A percentile compares a stretch with the other conserved stretches of the same genome.
These are phyloP conservation scores for Dissophora ornata DNA, from an alignment of 192 early-diverging fungal genomes.

Conservation along the genomic window DNA sequence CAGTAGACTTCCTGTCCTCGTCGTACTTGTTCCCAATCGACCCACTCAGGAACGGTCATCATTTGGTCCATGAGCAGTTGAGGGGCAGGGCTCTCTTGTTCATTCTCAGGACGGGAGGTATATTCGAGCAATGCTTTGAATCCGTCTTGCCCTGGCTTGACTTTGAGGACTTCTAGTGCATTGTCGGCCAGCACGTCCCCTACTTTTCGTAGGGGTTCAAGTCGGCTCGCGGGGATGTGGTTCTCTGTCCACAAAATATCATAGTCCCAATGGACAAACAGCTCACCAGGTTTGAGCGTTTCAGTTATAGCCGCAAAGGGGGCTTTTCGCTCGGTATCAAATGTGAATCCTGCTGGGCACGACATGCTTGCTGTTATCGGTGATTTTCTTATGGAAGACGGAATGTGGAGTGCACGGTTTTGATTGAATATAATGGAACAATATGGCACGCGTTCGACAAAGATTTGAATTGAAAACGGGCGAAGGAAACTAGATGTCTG, in stretches of 20 bases:
- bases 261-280: slow-evolving; percentile 12
- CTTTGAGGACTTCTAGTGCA: slow-evolving; percentile 10
- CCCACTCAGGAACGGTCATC: slow-evolving; percentile 47
- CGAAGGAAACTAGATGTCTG: too few relatives aligned
- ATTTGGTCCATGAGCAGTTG: slow-evolving; percentile 28
- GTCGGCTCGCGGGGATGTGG: slow-evolving; percentile 21
- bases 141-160: slow-evolving; percentile 23
- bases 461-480: too few relatives aligned
- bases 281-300: slow-evolving; percentile 17
- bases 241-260: slow-evolving; percentile 37
- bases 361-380: slow-evolving; percentile 3
- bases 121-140: slow-evolving; percentile 15
- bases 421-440: too few relatives aligned
- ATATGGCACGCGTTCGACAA: too few relatives aligned
- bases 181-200: slow-evolving; percentile 32
- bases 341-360: slow-evolving; percentile 24
- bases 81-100: slow-evolving; percentile 27
- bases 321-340: background rate
- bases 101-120: background rate
- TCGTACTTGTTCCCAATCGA: slow-evolving; percentile 28
- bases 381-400: too few relatives aligned
- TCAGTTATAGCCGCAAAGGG: slow-evolving; percentile 10
- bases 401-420: too few relatives aligned
- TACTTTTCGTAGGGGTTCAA: slow-evolving; percentile 22
- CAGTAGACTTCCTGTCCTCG: slow-evolving; percentile 39